Conservation (phyloP, 192 early-diverging fungal species). For the Backusella tarrabulga region DNA sequence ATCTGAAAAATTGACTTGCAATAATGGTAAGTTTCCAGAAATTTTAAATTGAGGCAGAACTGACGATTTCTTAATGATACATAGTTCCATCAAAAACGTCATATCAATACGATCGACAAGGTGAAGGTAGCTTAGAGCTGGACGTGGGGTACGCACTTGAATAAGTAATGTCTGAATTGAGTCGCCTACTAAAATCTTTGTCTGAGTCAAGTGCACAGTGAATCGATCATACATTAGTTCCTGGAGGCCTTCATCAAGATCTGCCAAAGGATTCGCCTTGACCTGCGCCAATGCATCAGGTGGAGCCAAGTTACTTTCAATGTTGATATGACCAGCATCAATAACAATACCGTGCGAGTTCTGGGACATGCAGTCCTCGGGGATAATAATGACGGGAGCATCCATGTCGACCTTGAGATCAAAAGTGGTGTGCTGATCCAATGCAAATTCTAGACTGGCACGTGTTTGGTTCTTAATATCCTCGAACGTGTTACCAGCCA, state of each 20-base stretch:
- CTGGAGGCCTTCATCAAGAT: constrained; percentile 68
- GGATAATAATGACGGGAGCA: constrained; percentile 93
- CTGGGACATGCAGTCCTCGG: constrained; percentile 59
- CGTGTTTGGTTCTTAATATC: constrained; percentile 87
- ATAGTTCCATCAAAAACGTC: constrained; percentile 77
- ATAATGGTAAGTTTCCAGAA: constrained; percentile 75
- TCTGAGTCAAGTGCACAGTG: constrained; percentile 71
- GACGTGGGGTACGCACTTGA: constrained; percentile 56
- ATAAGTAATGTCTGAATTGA: constrained; percentile 71
- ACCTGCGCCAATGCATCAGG: constrained; percentile 64
- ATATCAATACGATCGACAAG: constrained; percentile 89
- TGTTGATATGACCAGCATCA: constrained; percentile 90
- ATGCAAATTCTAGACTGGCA: constrained; percentile 76
- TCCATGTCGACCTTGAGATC: constrained; percentile 94
- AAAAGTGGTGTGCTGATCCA: constrained; percentile 87
- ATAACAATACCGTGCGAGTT: constrained; percentile 75
- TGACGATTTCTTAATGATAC: constrained; percentile 75
- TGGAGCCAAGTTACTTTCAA: constrained; percentile 82
- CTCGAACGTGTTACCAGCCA: constrained; percentile 83
- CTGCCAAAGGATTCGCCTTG: constrained; percentile 63
- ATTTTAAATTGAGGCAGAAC: constrained; percentile 76
- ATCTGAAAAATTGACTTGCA: constrained; percentile 92
- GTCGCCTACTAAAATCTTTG: constrained; percentile 81
- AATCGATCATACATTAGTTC: constrained; percentile 91
- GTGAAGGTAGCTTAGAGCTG: constrained; percentile 61